Percentiles rank a stretch among this genome's conserved stretches.
Conservation (phyloP, 2,329 filamentous ascomycete genomes). For the Aspergillus tamarii region DNA sequence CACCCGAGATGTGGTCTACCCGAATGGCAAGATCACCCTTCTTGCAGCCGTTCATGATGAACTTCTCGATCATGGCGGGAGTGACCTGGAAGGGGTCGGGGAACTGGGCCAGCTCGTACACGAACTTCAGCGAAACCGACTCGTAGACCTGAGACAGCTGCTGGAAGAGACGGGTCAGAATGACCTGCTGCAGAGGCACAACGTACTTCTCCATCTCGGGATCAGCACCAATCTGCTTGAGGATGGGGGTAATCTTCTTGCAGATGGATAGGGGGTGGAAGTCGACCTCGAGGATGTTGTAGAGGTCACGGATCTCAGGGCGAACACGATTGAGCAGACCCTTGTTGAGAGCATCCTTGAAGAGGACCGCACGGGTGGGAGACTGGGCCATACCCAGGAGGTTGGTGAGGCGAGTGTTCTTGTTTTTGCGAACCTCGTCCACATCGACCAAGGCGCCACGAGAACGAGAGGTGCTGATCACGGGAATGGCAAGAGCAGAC, state of each 20-base stretch:
- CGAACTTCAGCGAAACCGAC: constrained; percentile 91
- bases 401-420: constrained; percentile 96
- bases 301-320: constrained; percentile 93
- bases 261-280: constrained; percentile 99
- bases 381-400: constrained; percentile 89
- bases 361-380: constrained; percentile 84
- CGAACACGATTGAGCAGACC: constrained; percentile 88
- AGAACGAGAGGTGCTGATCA: constrained; percentile 97
- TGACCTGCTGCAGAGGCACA: constrained; percentile 93
- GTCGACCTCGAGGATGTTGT: constrained; percentile 98
- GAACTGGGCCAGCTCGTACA: constrained; percentile 91
- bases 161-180: constrained; percentile 96
- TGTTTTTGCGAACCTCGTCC: constrained; percentile 96
- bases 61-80: constrained; percentile 93
- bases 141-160: constrained; percentile 99
- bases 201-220: constrained; percentile 98
- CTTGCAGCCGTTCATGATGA: constrained; percentile 99
- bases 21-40: constrained; percentile 97
- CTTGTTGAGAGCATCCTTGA: constrained; percentile 96
- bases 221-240: constrained; percentile 89
- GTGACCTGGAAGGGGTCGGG: constrained; percentile 94
- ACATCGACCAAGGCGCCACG: constrained; percentile 95
- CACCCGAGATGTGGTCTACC: constrained; percentile 91
- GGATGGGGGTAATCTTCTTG: constrained; percentile 97
- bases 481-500: constrained; percentile 94